Evolutionary conservation across 495 filamentous ascomycete species (phyloP).

Genomic region (Podospora sp.): DNA sequence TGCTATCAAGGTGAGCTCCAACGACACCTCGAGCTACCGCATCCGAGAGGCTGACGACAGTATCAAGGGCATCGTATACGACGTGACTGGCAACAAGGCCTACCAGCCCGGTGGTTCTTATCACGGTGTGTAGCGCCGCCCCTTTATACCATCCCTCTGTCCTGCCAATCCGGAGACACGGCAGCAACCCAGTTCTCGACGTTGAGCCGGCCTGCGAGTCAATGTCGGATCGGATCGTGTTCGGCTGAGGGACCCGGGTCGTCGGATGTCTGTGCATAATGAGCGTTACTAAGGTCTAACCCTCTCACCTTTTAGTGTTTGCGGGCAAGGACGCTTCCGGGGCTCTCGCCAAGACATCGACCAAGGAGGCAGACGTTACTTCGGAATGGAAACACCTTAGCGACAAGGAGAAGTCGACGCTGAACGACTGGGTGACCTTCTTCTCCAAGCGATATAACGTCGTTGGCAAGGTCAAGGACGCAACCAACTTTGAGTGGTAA

Average conservation of each 20-base stretch:
- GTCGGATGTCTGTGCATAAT: not conserved
- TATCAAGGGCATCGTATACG: constrained; percentile 79
- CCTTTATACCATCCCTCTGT: not conserved
- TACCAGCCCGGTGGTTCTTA: constrained; percentile 87
- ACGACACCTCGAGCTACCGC: constrained; percentile 12
- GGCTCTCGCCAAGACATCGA: constrained; percentile 81
- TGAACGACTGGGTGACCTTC: constrained; percentile 93
- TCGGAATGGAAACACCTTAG: constrained; percentile 82
- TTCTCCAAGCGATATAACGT: constrained; percentile 96
- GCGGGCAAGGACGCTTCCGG: constrained; percentile 92
- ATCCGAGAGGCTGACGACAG: constrained; percentile 19
- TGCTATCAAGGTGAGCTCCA: constrained; percentile 73
- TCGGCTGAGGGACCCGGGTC: not conserved
- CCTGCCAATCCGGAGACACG: too few relatives aligned
- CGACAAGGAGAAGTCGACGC: constrained; percentile 82
- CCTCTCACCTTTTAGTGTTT: constrained; percentile 64
- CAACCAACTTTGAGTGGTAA: constrained; percentile 48
- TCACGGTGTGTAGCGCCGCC: constrained; percentile 61
- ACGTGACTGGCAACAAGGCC: constrained; percentile 82
- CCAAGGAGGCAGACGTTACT: constrained; percentile 80
- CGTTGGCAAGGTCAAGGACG: constrained; percentile 73
- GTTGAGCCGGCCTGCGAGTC: not conserved
- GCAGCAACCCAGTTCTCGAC: too few relatives aligned
- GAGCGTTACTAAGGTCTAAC: not conserved
- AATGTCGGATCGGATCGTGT: not conserved